Base-by-base conservation (phyloP, 805 yeast species). In the Pichia kluyveri region DNA sequence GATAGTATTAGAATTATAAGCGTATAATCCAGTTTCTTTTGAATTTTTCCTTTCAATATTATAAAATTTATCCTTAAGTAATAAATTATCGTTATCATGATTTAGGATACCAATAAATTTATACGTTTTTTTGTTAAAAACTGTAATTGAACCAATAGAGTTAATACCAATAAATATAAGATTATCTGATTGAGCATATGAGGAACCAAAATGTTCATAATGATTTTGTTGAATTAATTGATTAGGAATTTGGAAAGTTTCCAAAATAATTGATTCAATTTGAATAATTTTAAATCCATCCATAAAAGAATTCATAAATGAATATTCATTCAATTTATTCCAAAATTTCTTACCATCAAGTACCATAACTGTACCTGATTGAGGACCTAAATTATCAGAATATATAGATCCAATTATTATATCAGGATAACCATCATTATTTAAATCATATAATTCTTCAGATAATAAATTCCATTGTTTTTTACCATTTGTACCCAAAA, bases 381-480 rank as follows among this genome's bases (percentile, higher is more conserved):
- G 59, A 12, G 41, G 34, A 8, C 36, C 14, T 9, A 27, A 9
- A 4, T 15, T 72, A 47, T 58, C 81, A 30, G 65, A 60, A 42
- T 59, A 63, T 3, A 75, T 71, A 0, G 80, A 71, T 0, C 76
- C 70, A 3, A 80, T 56, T 2, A 76, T 49, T 12, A 80, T 50
- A 41, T 73, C 77, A 0, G 65, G 65, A 7, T 60, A 48, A 0
- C 71, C 73, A 51, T 70, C 76, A 6, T 56, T 59, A 54, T 66
- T 63, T 8, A 67, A 41, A 50, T 70, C 72, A 15, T 57, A 3
- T 8, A 11, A 64, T 0, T 63, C 58, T 1, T 55, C 46, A 26
- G 73, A 42, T 1, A 55, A 40, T 17, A 62, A 56, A 0, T 77
- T 80, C 15, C 73, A 56, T 41, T 75, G 66, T 48, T 79, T 76